A percentile compares a stretch with the other conserved stretches of the same genome.
phyloP scores from a whole-genome alignment of 2,329 filamentous ascomycete genomes.

The Fusarium musae region DNA sequence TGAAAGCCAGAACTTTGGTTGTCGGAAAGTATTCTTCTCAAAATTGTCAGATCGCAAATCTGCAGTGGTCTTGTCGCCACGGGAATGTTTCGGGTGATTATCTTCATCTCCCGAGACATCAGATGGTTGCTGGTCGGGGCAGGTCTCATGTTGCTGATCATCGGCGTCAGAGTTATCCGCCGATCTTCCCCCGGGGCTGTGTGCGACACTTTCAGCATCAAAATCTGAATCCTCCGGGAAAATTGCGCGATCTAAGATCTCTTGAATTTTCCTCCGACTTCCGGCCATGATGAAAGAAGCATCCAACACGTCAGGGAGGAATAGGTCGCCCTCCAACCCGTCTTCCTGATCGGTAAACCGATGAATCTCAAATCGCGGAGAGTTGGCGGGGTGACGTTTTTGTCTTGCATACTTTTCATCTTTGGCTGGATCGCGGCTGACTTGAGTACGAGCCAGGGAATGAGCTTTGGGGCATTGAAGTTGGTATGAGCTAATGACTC shows the following conservation, averaged over 20 bases:
- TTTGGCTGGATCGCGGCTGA: background rate
- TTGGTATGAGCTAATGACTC: conserved; percentile 4
- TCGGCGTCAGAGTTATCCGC: background rate
- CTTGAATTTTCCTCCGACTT: conserved; percentile 4
- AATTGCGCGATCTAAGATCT: background rate
- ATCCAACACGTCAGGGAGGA: background rate
- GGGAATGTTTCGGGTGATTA: accelerated
- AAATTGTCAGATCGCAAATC: conserved; percentile 1
- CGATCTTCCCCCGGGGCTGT: background rate
- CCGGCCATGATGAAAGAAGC: conserved; percentile 8
- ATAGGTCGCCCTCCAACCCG: background rate
- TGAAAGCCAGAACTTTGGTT: conserved; percentile 27
- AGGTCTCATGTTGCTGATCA: background rate
- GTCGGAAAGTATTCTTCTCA: conserved; percentile 24
- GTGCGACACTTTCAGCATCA: background rate
- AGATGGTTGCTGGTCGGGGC: background rate
- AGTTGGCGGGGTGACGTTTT: background rate
- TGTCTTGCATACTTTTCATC: background rate
- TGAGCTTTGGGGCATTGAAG: conserved; percentile 7
- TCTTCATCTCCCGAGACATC: background rate
- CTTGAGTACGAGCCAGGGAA: background rate
- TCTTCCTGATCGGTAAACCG: background rate
- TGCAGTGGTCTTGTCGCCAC: background rate
- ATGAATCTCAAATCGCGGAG: background rate
- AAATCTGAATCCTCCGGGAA: accelerated